Percentiles rank a stretch among this genome's conserved stretches.
Conservation (phyloP, 768 basidiomycete genomes). For the Calocybe cyanea region DNA sequence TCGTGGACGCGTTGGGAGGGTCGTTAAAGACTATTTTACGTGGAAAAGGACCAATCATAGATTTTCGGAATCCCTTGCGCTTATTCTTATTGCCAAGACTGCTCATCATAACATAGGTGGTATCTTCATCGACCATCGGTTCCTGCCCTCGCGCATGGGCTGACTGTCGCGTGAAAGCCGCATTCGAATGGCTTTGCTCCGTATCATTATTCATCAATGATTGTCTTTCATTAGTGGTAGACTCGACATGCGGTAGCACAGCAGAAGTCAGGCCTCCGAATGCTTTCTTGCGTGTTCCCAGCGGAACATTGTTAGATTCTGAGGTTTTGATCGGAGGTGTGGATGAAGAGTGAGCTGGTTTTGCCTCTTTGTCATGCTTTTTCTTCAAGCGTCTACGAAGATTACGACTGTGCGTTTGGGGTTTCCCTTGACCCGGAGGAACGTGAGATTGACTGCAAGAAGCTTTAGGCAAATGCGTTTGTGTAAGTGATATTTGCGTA, state of each 20-base stretch:
- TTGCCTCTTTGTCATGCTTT: conserved; percentile 22
- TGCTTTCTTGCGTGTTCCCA: conserved; percentile 23
- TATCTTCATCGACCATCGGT: conserved; percentile 12
- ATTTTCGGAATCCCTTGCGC: conserved; percentile 59
- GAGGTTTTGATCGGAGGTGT: conserved; percentile 28
- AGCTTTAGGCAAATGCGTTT: neutral
- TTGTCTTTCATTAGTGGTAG: neutral
- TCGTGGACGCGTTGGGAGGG: neutral
- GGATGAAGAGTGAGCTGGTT: conserved; percentile 8
- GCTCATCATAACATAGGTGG: conserved; percentile 38
- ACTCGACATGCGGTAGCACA: conserved; percentile 10
- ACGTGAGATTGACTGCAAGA: conserved; percentile 8
- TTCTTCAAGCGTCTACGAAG: conserved; percentile 14
- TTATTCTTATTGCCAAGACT: conserved; percentile 74
- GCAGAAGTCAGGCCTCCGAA: neutral
- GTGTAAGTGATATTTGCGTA: conserved; percentile 3
- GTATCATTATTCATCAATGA: conserved; percentile 1
- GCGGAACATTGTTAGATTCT: conserved; percentile 41
- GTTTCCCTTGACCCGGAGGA: conserved; percentile 16
- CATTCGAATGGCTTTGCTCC: conserved; percentile 13
- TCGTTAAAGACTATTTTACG: conserved; percentile 52
- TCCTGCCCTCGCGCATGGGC: neutral
- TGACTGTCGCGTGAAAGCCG: neutral
- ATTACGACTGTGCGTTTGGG: conserved; percentile 13
- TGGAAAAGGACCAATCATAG: conserved; percentile 38